Evolutionary conservation across 2,329 filamentous ascomycete genomes (phyloP).

Genomic region (Alternaria ethzedia): DNA sequence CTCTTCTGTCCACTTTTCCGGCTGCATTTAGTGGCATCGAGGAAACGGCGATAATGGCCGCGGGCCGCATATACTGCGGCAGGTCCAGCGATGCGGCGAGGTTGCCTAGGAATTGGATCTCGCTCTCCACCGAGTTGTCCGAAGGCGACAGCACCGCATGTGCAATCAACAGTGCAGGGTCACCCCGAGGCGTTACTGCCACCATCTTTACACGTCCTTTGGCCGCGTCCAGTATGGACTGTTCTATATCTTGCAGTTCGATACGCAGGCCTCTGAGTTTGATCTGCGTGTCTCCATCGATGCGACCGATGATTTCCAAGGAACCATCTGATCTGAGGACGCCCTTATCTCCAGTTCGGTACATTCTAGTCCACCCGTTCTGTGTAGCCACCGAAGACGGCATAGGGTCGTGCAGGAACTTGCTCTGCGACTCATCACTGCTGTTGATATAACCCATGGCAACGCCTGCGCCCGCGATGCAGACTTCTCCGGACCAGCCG

Average conservation of each 20-base stretch:
- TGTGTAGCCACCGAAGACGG: background rate
- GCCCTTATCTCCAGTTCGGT: constrained; percentile 52
- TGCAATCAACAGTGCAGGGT: background rate
- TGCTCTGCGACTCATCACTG: constrained; percentile 15
- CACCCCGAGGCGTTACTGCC: background rate
- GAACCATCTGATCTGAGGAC: constrained; percentile 45
- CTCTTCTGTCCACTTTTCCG: constrained; percentile 18
- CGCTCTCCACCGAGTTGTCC: background rate
- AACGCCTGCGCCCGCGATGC: constrained; percentile 50
- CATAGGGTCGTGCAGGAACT: constrained; percentile 3
- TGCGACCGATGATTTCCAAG: constrained; percentile 33
- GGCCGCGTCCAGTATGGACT: constrained; percentile 37
- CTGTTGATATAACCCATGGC: constrained; percentile 39
- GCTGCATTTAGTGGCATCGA: constrained; percentile 14
- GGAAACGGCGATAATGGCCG: constrained; percentile 9
- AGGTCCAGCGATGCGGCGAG: constrained; percentile 31
- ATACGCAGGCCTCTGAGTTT: constrained; percentile 49
- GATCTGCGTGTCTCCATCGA: constrained; percentile 23
- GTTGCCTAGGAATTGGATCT: background rate
- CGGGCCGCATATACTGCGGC: constrained; percentile 41
- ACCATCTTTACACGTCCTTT: constrained; percentile 1
- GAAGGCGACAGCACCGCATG: background rate
- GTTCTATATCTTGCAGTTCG: constrained; percentile 50
- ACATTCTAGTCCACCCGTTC: constrained; percentile 36
- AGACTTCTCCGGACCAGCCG: constrained; percentile 52